Conservation (phyloP, 148 eudicot species). For the Spergularia bocconei region DNA sequence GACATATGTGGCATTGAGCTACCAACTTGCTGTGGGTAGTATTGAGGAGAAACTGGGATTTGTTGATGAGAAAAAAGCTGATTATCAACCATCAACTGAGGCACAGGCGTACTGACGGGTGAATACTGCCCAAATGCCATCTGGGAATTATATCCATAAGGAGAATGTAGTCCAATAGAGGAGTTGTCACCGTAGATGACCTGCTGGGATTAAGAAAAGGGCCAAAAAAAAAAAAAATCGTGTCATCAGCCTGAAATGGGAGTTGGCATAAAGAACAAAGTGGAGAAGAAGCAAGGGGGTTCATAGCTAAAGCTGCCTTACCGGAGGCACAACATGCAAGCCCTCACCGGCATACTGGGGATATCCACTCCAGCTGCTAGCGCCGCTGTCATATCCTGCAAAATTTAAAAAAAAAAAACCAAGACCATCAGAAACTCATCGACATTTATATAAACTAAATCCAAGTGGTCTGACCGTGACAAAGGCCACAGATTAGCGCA, state of each 20-base stretch:
- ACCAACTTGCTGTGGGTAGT: constrained; percentile 68
- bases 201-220: constrained; percentile 33
- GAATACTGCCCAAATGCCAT: constrained; percentile 95
- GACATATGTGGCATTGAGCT: constrained; percentile 71
- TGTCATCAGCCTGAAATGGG: not conserved
- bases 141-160: constrained; percentile 71
- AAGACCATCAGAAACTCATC: not conserved
- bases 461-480: no score
- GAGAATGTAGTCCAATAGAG: constrained; percentile 67
- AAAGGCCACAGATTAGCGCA: not conserved
- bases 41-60: constrained; percentile 66
- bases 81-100: constrained; percentile 81
- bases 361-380: constrained; percentile 72
- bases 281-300: no score
- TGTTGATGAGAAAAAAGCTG: constrained; percentile 87
- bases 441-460: no score
- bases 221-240: not conserved
- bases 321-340: constrained; percentile 88
- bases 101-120: constrained; percentile 75
- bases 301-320: constrained; percentile 34
- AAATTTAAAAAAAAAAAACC: not conserved
- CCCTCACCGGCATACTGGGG: constrained; percentile 74
- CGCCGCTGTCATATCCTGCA: constrained; percentile 70
- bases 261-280: not conserved
- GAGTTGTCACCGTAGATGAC: constrained; percentile 77